A percentile compares a stretch with the other conserved stretches of the same genome.
These are phyloP conservation scores for Neoboletus subvelutipes DNA, from an alignment of 768 basidiomycete genomes.

Conservation along the genomic window DNA sequence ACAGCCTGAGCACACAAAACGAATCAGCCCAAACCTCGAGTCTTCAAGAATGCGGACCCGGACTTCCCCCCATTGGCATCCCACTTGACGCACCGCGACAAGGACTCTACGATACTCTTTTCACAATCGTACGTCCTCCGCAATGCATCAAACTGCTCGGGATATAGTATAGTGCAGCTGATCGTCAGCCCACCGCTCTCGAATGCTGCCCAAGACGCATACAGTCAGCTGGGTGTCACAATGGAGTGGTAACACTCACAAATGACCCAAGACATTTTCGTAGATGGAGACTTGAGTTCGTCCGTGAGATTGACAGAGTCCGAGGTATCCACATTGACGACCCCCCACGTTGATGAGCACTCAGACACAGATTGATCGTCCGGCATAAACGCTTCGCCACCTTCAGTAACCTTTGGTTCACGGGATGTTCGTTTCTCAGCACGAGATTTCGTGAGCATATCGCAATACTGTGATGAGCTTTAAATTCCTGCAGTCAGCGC, in stretches of 20 bases:
- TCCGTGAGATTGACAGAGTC: constrained; percentile 72
- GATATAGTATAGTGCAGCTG: constrained; percentile 92
- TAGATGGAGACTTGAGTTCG: constrained; percentile 71
- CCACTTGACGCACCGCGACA: constrained; percentile 95
- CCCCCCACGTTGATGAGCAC: constrained; percentile 88
- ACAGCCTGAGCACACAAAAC: neutral
- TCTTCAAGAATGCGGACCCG: constrained; percentile 95
- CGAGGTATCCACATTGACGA: constrained; percentile 76
- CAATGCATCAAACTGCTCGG: constrained; percentile 94
- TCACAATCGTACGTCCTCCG: constrained; percentile 93
- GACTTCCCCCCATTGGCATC: constrained; percentile 95
- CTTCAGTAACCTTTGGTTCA: constrained; percentile 56
- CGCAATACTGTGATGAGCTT: constrained; percentile 81
- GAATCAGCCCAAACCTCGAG: constrained; percentile 58
- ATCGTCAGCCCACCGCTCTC: constrained; percentile 89
- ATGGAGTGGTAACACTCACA: constrained; percentile 45
- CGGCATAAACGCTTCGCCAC: constrained; percentile 88
- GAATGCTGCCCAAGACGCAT: constrained; percentile 54
- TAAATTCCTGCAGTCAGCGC: constrained; percentile 3
- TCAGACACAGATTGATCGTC: constrained; percentile 82
- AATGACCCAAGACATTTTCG: constrained; percentile 79
- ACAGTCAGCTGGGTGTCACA: constrained; percentile 5
- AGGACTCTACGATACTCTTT: constrained; percentile 88
- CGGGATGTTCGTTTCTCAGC: constrained; percentile 72
- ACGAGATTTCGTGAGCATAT: constrained; percentile 74